A percentile compares a stretch with the other conserved stretches of the same genome.
Conservation (phyloP, 768 basidiomycete genomes). For the Mycena crocata region DNA sequence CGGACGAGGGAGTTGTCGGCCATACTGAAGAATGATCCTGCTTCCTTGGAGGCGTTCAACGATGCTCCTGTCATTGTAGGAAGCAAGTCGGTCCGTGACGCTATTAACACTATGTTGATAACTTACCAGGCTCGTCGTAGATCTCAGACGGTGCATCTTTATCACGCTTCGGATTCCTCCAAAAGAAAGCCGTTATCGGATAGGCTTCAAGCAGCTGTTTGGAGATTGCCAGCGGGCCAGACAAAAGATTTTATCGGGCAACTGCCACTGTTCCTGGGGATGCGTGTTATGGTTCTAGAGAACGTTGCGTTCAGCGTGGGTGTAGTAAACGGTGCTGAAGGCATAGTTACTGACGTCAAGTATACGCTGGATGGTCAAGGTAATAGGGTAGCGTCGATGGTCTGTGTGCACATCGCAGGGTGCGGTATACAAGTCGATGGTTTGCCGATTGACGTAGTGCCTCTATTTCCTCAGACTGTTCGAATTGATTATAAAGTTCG, state of each 20-base stretch:
- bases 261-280: constrained; percentile 31
- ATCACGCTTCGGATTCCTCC: background rate
- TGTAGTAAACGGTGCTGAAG: constrained; percentile 35
- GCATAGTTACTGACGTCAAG: constrained; percentile 18
- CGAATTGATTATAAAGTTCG: background rate
- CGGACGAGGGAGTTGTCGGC: background rate
- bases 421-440: background rate
- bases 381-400: background rate
- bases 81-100: constrained; percentile 25
- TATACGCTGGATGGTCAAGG: background rate
- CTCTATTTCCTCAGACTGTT: background rate
- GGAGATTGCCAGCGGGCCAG: background rate
- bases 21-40: background rate
- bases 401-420: background rate
- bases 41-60: constrained; percentile 2
- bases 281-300: constrained; percentile 36
- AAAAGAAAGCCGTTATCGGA: background rate
- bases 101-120: constrained; percentile 22
- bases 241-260: constrained; percentile 28
- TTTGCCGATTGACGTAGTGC: background rate
- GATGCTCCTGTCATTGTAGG: constrained; percentile 36
- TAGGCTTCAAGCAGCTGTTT: background rate
- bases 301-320: constrained; percentile 30
- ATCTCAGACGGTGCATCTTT: background rate
- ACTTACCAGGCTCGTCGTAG: background rate